These are phyloP conservation scores for Cicer bijugum DNA, from an alignment of 306 rosid genomes.

Conservation along the genomic window DNA sequence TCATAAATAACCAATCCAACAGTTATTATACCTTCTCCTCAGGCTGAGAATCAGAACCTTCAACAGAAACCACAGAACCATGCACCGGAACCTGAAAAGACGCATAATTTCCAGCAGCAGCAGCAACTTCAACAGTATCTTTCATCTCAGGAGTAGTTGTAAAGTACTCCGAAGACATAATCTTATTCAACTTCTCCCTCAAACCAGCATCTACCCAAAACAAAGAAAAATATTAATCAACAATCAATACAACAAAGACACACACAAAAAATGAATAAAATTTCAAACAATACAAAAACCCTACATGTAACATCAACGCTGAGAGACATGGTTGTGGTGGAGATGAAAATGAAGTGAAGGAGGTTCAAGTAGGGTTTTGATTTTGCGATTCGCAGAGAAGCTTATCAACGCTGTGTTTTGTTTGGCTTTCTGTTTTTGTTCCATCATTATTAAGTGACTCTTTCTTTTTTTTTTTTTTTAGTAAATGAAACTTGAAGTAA, in stretches of 20 bases:
- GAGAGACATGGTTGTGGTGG: constrained; percentile 33
- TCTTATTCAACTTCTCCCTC: constrained; percentile 85
- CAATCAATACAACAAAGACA: not conserved
- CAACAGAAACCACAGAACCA: constrained; percentile 46
- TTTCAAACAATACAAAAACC: not conserved
- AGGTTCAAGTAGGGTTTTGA: constrained; percentile 43
- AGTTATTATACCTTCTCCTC: constrained; percentile 65
- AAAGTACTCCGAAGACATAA: constrained; percentile 87
- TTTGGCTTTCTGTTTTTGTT: not conserved
- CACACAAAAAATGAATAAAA: not conserved
- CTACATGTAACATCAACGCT: constrained; percentile 74
- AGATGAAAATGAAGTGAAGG: not conserved
- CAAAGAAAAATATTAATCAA: not conserved
- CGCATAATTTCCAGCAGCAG: constrained; percentile 74
- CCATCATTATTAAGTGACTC: too few species aligned
- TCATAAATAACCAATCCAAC: not conserved
- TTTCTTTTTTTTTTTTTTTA: too few species aligned
- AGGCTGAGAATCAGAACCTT: constrained; percentile 58
- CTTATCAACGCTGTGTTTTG: not conserved
- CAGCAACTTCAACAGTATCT: constrained; percentile 84
- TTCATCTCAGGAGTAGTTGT: constrained; percentile 90
- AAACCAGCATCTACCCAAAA: constrained; percentile 65
- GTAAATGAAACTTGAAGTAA: too few species aligned
- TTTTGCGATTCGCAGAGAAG: not conserved
- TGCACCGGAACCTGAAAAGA: constrained; percentile 75